Evolutionary conservation across 441 rosid species (phyloP).

Genomic region (Pelargonium australe): DNA sequence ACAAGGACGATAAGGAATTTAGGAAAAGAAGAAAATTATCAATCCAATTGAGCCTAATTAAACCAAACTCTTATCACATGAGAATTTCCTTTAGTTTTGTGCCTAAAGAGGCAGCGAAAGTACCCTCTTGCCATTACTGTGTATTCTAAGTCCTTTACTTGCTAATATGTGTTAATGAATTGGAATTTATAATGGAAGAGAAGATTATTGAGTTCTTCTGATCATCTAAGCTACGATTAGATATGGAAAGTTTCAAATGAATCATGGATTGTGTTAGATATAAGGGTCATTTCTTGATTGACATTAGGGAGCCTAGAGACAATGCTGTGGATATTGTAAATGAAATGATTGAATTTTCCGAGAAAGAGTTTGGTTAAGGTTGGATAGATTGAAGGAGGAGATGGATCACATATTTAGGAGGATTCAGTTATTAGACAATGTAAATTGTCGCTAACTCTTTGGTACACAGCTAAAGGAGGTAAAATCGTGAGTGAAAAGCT

Average conservation of each 20-base stretch:
- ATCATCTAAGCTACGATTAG: conserved; percentile 61
- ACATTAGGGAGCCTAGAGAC: conserved; percentile 87
- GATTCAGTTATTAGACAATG: conserved; percentile 85
- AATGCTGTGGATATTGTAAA: conserved; percentile 58
- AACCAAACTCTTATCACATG: conserved; percentile 85
- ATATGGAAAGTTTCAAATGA: conserved; percentile 62
- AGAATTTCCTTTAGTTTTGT: conserved; percentile 74
- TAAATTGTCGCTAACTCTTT: conserved; percentile 71
- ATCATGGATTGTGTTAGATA: conserved; percentile 74
- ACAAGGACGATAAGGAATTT: no score
- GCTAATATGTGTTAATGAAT: conserved; percentile 75
- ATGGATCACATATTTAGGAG: conserved; percentile 82
- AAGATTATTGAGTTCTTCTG: conserved; percentile 58
- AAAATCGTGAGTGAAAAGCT: conserved; percentile 68
- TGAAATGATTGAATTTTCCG: conserved; percentile 69
- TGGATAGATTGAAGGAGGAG: conserved; percentile 71
- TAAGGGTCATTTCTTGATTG: conserved; percentile 83
- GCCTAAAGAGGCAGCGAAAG: conserved; percentile 77
- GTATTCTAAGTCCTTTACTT: conserved; percentile 84
- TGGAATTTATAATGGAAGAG: conserved; percentile 71
- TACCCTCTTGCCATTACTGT: conserved; percentile 70
- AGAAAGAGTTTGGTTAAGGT: conserved; percentile 43
- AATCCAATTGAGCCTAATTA: conserved; percentile 65
- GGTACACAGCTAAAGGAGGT: conserved; percentile 78
- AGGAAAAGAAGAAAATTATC: conserved; percentile 47